Evolutionary conservation across 768 basidiomycete species (phyloP).

Genomic region (Coprinellus micaceus): DNA sequence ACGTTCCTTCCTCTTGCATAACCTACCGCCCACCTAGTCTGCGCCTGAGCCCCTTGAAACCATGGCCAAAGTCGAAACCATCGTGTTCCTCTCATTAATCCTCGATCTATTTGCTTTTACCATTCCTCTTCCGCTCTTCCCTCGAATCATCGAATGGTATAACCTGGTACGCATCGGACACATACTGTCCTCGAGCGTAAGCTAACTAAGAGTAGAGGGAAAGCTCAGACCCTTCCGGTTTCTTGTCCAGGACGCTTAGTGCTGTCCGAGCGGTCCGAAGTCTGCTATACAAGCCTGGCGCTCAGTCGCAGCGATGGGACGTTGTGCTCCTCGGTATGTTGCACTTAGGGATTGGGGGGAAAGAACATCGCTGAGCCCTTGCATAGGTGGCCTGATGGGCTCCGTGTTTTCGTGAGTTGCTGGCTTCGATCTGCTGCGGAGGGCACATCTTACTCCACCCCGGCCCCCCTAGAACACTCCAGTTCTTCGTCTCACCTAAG

Average conservation of each 20-base stretch:
- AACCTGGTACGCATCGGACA: constrained; percentile 49
- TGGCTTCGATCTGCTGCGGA: too few relatives aligned
- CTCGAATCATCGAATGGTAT: constrained; percentile 96
- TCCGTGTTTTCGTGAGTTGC: constrained; percentile 83
- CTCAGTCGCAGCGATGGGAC: constrained; percentile 82
- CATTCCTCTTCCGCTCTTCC: constrained; percentile 93
- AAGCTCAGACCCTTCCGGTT: constrained; percentile 60
- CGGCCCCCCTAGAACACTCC: constrained; percentile 54
- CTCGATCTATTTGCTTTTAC: constrained; percentile 91
- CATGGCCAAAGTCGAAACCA: constrained; percentile 69
- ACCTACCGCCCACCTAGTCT: too few relatives aligned
- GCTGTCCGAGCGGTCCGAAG: constrained; percentile 66
- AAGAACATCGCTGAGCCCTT: not conserved
- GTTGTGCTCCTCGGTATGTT: constrained; percentile 80
- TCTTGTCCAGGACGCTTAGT: constrained; percentile 68
- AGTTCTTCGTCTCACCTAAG: constrained; percentile 78
- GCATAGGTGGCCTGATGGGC: constrained; percentile 81
- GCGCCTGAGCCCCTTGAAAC: too few relatives aligned
- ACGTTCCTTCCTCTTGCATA: not conserved
- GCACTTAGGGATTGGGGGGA: not conserved
- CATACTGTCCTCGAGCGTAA: not conserved
- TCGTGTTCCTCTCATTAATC: constrained; percentile 88
- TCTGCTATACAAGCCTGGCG: constrained; percentile 54
- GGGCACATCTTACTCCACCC: too few relatives aligned
- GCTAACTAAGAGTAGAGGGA: constrained; percentile 54